phyloP scores from a whole-genome alignment of 345 rosid genomes.

The Eucalyptus melliodora region DNA sequence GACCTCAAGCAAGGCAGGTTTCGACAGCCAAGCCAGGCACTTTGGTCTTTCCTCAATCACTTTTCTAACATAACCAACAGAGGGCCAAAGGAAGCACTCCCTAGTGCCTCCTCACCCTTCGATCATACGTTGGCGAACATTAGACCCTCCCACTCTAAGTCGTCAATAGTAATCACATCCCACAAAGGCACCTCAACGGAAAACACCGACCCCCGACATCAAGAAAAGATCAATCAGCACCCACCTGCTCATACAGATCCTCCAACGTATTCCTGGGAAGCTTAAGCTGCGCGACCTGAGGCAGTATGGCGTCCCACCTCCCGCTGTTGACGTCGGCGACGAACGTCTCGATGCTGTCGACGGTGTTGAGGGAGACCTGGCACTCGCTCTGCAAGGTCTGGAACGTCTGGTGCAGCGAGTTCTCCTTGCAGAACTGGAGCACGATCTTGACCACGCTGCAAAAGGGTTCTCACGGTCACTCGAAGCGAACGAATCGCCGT shows the following conservation, averaged over 20 bases:
- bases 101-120: neutral
- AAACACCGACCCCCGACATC: neutral
- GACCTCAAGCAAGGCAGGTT: neutral
- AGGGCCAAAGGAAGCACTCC: neutral
- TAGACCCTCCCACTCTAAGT: neutral
- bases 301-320: slow-evolving; percentile 87
- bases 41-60: neutral
- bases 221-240: neutral
- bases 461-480: neutral
- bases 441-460: slow-evolving; percentile 91
- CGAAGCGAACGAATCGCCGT: neutral
- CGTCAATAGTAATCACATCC: neutral
- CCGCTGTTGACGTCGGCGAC: slow-evolving; percentile 83
- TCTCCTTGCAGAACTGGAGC: slow-evolving; percentile 97
- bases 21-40: neutral
- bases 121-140: neutral
- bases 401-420: slow-evolving; percentile 86
- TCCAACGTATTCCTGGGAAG: slow-evolving; percentile 86
- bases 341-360: slow-evolving; percentile 91
- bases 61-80: neutral
- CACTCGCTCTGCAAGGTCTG: slow-evolving; percentile 92
- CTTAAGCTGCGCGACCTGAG: slow-evolving; percentile 93
- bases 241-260: slow-evolving; percentile 91
- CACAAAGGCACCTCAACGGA: neutral
- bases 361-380: slow-evolving; percentile 88